Percentiles rank a stretch among this genome's conserved stretches.
Conservation (phyloP, 2,329 filamentous ascomycete genomes). For the Herpotrichia juniperi region DNA sequence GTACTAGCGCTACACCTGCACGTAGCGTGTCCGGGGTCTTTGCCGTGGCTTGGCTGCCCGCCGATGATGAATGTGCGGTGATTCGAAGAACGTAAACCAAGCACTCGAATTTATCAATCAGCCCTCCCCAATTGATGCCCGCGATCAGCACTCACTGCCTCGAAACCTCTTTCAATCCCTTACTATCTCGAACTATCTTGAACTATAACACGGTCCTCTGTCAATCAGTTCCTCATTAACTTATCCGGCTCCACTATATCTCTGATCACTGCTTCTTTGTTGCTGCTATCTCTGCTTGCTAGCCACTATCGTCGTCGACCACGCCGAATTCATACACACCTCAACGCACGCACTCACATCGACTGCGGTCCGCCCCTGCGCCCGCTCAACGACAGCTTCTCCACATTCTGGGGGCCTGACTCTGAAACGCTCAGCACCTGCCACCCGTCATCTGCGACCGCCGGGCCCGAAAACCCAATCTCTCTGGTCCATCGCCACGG, state of each 20-base stretch:
- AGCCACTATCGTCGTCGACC: conserved; percentile 24
- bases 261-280: conserved; percentile 45
- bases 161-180: conserved; percentile 37
- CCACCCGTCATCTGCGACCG: conserved; percentile 39
- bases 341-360: background rate
- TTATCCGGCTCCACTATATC: conserved; percentile 29
- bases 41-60: conserved; percentile 40
- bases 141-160: conserved; percentile 40
- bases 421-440: conserved; percentile 48
- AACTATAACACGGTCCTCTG: conserved; percentile 27
- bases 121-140: conserved; percentile 36
- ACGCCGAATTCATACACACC: background rate
- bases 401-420: conserved; percentile 37
- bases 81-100: conserved; percentile 40
- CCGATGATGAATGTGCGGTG: conserved; percentile 46
- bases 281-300: conserved; percentile 28
- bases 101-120: conserved; percentile 42
- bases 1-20: conserved; percentile 26
- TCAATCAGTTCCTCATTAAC: conserved; percentile 34
- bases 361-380: conserved; percentile 31
- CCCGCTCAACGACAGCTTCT: conserved; percentile 34
- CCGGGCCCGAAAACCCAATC: conserved; percentile 33
- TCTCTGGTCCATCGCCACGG: conserved; percentile 45
- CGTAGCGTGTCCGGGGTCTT: conserved; percentile 33
- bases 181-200: conserved; percentile 31